Percentiles rank a stretch among this genome's conserved stretches.
Conservation (phyloP, 495 filamentous ascomycete species). For the Aspergillus taichungensis region DNA sequence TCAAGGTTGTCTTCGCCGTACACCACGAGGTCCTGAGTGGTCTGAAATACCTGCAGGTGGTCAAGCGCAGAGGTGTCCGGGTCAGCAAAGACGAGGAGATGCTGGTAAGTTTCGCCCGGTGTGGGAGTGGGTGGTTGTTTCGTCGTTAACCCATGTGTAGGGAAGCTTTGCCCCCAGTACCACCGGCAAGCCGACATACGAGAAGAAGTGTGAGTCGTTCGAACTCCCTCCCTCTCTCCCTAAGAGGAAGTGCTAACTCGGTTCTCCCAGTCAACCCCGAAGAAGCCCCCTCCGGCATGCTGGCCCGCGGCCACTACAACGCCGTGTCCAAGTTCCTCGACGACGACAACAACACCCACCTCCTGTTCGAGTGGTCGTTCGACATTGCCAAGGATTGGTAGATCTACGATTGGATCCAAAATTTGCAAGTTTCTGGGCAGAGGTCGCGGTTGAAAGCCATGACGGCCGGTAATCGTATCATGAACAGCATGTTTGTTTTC, state of each 20-base stretch:
- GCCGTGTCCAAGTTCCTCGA: conserved; percentile 82
- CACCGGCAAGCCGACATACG: conserved; percentile 68
- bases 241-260: background rate
- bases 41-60: conserved; percentile 86
- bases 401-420: conserved; percentile 13
- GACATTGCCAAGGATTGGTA: conserved; percentile 91
- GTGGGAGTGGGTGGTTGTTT: too few species aligned
- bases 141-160: conserved; percentile 20
- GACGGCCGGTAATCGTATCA: conserved; percentile 4
- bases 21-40: conserved; percentile 92
- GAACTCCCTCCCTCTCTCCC: background rate
- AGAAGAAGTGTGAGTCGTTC: conserved; percentile 74
- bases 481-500: conserved; percentile 12
- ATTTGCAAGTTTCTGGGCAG: too few species aligned
- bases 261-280: conserved; percentile 63
- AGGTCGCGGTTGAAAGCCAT: too few species aligned
- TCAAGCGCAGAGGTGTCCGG: conserved; percentile 76
- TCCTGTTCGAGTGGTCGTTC: conserved; percentile 89
- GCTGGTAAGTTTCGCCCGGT: conserved; percentile 81
- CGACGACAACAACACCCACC: conserved; percentile 78
- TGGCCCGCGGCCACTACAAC: conserved; percentile 78
- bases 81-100: conserved; percentile 92
- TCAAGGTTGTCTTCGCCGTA: conserved; percentile 88
- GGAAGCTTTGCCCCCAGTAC: conserved; percentile 90
- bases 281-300: conserved; percentile 82